These are phyloP conservation scores for Boletus fagicola DNA, from an alignment of 768 basidiomycete species.

Conservation along the genomic window DNA sequence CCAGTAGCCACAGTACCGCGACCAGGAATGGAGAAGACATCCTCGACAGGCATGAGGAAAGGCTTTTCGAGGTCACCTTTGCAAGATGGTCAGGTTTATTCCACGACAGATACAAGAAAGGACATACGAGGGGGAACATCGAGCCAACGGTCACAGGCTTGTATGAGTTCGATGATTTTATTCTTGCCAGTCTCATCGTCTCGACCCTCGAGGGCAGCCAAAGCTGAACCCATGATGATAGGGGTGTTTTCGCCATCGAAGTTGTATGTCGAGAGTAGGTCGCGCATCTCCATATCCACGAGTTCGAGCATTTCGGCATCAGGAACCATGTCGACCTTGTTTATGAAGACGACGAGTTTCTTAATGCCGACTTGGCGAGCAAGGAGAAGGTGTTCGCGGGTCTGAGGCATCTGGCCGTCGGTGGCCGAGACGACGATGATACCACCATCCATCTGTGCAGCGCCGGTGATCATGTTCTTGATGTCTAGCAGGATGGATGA, in stretches of 20 bases:
- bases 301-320: conserved; percentile 99
- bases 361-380: conserved; percentile 98
- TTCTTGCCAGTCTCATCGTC: conserved; percentile 74
- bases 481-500: conserved; percentile 56
- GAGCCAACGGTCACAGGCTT: conserved; percentile 91
- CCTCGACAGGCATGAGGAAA: conserved; percentile 95
- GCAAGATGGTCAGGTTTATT: conserved; percentile 2
- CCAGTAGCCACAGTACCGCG: conserved; percentile 98
- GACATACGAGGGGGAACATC: conserved; percentile 85
- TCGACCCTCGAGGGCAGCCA: conserved; percentile 89
- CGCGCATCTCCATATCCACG: conserved; percentile 99
- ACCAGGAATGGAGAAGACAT: conserved; percentile 96
- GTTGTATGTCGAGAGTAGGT: conserved; percentile 86
- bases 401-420: conserved; percentile 99
- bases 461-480: conserved; percentile 99
- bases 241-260: conserved; percentile 98
- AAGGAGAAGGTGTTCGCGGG: conserved; percentile 94
- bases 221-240: conserved; percentile 96
- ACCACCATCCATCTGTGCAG: conserved; percentile 96
- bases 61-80: conserved; percentile 95
- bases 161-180: conserved; percentile 80
- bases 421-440: conserved; percentile 97
- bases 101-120: background rate
- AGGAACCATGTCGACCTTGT: conserved; percentile 96
- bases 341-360: conserved; percentile 97